A percentile compares a stretch with the other conserved stretches of the same genome.
phyloP scores from a whole-genome alignment of 2,329 filamentous ascomycete species.

The Fusarium pseudograminearum region DNA sequence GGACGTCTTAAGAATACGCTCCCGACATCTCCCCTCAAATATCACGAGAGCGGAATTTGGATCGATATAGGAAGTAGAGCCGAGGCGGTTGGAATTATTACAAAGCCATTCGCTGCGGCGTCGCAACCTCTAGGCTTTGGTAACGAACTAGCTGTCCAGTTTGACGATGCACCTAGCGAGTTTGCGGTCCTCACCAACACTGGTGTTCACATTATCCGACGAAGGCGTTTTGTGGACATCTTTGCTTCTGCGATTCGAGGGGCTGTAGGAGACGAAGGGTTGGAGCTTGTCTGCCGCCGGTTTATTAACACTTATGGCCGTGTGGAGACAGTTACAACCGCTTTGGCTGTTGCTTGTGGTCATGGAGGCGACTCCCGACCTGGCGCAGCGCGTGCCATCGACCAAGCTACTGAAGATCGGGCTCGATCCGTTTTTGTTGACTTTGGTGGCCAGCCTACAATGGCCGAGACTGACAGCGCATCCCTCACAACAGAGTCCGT shows the following conservation, averaged over 20 bases:
- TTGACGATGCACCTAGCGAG: conserved; percentile 83
- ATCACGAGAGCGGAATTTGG: conserved; percentile 84
- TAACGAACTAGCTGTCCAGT: conserved; percentile 97
- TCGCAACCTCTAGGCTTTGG: conserved; percentile 82
- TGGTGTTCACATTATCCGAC: conserved; percentile 86
- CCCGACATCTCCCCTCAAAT: conserved; percentile 66
- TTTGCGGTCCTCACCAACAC: conserved; percentile 92
- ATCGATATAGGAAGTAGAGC: conserved; percentile 78
- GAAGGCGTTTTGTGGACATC: conserved; percentile 88
- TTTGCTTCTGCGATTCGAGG: conserved; percentile 85
- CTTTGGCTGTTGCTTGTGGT: conserved; percentile 93
- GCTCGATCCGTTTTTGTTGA: conserved; percentile 92
- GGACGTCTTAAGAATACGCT: conserved; percentile 79
- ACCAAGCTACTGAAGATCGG: conserved; percentile 86
- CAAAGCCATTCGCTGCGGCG: conserved; percentile 77
- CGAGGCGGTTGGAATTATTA: conserved; percentile 83
- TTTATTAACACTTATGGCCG: conserved; percentile 90
- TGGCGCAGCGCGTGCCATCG: conserved; percentile 80
- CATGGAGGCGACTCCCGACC: conserved; percentile 82
- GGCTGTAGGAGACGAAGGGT: conserved; percentile 79
- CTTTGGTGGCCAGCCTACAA: conserved; percentile 86
- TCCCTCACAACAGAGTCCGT: conserved; percentile 83
- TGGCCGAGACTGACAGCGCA: conserved; percentile 81
- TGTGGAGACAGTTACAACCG: conserved; percentile 88
- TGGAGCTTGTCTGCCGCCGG: conserved; percentile 83